A percentile compares a stretch with the other conserved stretches of the same genome.
Conservation (phyloP, 148 eudicot species). For the Dysphania ambrosioides region DNA sequence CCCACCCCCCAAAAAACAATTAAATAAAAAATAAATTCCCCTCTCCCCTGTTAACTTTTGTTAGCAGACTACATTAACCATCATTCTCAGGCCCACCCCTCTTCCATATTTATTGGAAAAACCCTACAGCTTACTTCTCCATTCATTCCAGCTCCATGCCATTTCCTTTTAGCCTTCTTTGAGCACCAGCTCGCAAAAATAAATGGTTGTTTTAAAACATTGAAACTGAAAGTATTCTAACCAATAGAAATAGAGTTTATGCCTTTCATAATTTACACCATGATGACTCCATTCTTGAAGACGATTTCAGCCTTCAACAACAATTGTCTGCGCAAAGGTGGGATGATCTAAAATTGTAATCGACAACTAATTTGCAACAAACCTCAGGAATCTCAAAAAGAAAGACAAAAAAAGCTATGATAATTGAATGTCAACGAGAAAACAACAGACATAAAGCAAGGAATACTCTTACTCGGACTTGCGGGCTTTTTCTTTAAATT, state of each 20-base stretch:
- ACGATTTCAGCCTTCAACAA: neutral
- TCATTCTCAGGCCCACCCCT: neutral
- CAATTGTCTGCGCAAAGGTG: neutral
- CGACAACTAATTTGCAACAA: neutral
- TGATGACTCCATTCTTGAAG: neutral
- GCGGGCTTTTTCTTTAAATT: constrained; percentile 97
- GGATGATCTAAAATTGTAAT: neutral
- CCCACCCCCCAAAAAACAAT: too few relatives aligned
- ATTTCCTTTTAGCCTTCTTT: neutral
- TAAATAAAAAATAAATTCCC: too few relatives aligned
- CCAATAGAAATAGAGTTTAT: neutral
- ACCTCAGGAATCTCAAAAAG: neutral
- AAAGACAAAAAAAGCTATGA: neutral
- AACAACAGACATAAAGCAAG: neutral
- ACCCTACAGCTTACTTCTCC: too few relatives aligned
- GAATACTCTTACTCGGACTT: constrained; percentile 84
- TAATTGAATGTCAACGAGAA: neutral
- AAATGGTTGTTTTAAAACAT: neutral
- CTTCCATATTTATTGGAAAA: neutral
- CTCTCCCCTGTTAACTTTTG: too few relatives aligned
- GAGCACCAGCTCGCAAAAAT: neutral
- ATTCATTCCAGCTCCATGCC: neutral
- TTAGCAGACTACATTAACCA: neutral
- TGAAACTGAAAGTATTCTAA: neutral
- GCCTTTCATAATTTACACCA: neutral